Evolutionary conservation across 2,329 filamentous ascomycete species (phyloP).

Genomic region (Trichothecium sympodiale): DNA sequence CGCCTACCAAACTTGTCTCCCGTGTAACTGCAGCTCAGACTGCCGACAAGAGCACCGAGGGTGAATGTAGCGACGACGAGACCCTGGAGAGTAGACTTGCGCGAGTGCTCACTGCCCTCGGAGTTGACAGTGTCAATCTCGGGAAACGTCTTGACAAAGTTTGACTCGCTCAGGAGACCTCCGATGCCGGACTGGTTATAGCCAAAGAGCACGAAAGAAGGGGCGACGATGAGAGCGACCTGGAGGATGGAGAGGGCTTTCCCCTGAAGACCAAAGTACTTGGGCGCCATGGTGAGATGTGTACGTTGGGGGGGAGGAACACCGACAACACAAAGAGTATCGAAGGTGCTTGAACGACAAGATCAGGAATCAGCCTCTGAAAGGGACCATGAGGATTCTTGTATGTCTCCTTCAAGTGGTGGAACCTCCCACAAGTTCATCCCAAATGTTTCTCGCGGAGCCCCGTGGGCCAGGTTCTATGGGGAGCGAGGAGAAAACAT

Average conservation of each 20-base stretch:
- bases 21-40: conserved; percentile 24
- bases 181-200: conserved; percentile 62
- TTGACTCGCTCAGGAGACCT: conserved; percentile 52
- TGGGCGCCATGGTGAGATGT: not conserved
- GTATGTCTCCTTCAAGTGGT: no score
- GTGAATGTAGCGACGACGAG: conserved; percentile 37
- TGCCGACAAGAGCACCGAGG: conserved; percentile 49
- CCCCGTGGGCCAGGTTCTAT: no score
- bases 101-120: conserved; percentile 18
- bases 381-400: no score
- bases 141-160: conserved; percentile 44
- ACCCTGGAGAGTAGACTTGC: conserved; percentile 30
- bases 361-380: no score
- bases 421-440: no score
- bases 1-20: conserved; percentile 49
- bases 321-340: no score
- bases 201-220: conserved; percentile 34
- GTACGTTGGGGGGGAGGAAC: no score
- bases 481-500: no score
- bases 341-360: no score
- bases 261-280: conserved; percentile 24
- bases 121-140: conserved; percentile 21
- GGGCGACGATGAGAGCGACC: conserved; percentile 29
- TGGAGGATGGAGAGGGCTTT: conserved; percentile 23
- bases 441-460: no score